Evolutionary conservation across 2,329 filamentous ascomycete species (phyloP).

Genomic region (Sphaceloma murrayae): DNA sequence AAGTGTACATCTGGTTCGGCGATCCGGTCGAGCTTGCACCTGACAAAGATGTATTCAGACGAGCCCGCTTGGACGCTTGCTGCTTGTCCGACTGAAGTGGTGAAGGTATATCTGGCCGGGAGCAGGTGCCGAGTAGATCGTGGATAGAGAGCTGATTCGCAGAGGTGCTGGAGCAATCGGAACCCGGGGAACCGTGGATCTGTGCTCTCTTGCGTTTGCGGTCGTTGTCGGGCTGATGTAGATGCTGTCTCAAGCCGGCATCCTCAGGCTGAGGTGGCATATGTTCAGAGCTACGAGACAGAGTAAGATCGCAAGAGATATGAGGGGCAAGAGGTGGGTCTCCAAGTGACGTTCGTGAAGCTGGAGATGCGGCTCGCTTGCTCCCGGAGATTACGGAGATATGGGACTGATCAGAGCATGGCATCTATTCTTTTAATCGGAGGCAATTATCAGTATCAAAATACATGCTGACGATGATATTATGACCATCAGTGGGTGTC

Average conservation of each 20-base stretch:
- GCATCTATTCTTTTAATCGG: too few species aligned
- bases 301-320: too few species aligned
- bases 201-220: conserved; percentile 8
- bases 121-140: conserved; percentile 34
- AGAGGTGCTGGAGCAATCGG: conserved; percentile 17
- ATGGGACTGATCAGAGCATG: too few species aligned
- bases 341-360: conserved; percentile 9
- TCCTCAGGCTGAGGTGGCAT: conserved; percentile 9
- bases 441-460: not conserved
- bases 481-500: not conserved
- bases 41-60: conserved; percentile 26
- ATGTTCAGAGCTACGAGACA: too few species aligned
- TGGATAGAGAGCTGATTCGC: conserved; percentile 36
- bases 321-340: not conserved
- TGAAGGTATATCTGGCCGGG: conserved; percentile 23
- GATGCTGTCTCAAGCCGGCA: conserved; percentile 6
- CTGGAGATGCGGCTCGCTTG: not conserved
- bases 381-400: conserved; percentile 9
- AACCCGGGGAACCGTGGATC: conserved; percentile 11
- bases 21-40: conserved; percentile 20
- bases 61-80: conserved; percentile 32
- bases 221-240: conserved; percentile 3
- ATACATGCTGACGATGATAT: conserved; percentile 1
- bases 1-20: conserved; percentile 43
- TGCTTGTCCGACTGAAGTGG: conserved; percentile 26